Evolutionary conservation across 148 eudicot genomes (phyloP), one percentile per base, ranked within the genome.

Genomic region (Silene latifolia): DNA sequence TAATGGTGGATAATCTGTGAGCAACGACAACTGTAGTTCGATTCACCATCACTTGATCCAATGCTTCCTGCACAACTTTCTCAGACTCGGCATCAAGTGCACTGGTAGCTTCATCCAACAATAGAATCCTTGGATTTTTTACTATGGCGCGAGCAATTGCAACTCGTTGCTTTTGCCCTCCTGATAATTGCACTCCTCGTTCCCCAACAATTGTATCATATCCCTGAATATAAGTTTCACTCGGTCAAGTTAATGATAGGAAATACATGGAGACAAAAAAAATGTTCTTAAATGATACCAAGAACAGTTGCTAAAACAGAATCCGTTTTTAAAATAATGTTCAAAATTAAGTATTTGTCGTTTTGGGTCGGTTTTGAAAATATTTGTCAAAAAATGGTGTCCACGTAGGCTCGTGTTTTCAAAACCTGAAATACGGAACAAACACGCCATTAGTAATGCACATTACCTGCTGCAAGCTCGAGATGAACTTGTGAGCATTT

Each of bases 401-500:
- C n/a, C n/a, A n/a, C n/a, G n/a, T n/a, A n/a, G n/a, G n/a, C n/a
- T n/a, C n/a, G n/a, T n/a, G n/a, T n/a, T n/a, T n/a, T n/a, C n/a
- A n/a, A n/a, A n/a, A n/a, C n/a, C n/a, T n/a, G n/a, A n/a, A n/a
- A n/a, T n/a, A n/a, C n/a, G n/a, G n/a, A n/a, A n/a, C n/a, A n/a
- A n/a, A n/a, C n/a, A n/a, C n/a, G n/a, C n/a, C n/a, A n/a, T n/a
- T n/a, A n/a, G n/a, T n/a, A n/a, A 70, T 70, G 73, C 61, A 51
- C 73, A 53, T 70, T 70, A 70, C 73, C 73, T 70, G 61, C 15
- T 70, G 73, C 61, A 70, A 51, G 73, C 73, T 53, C 8, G 42
- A 70, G 23, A 70, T 70, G 42, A 70, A 70, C 61, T 70, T 70
- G 73, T 53, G 73, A 70, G 73, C 73, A 70, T 70, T 70, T 51